Base-by-base conservation (phyloP, 345 rosid species). In the Raphanus sativus region DNA sequence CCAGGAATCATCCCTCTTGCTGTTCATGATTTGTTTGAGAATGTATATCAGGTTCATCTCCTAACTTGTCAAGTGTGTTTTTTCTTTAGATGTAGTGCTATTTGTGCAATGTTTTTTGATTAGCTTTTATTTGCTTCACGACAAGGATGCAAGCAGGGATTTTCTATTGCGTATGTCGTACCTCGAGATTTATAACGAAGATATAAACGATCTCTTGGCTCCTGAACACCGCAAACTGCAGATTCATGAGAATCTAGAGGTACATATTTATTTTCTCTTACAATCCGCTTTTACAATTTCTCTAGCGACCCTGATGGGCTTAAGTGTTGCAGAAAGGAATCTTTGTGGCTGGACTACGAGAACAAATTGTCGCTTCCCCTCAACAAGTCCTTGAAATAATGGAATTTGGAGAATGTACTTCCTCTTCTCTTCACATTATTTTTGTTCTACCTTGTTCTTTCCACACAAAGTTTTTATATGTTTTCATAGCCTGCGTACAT, bases 181-280 rank as follows among this genome's bases (percentile, higher is more conserved):
- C 62, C 79, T 94, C 87, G 98, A 94, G 86, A 94, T 94, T 11
- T 94, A 92, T 74, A 94, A 94, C 61, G 98, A 94, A 84, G 97
- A 94, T 59, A 92, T 94, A 58, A 92, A 90, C 76, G 98, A 94
- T 73, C 77, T 94, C 34, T 74, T 94, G 77, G 95, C 87, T 82
- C 98, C 98, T 66, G 97, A 92, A 81, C 98, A 92, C 78, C 84
- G 97, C 15, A 94, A 90, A 79, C 81, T 94, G 77, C 98, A 94
- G 77, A 92, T 94, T 81, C 97, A 94, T 67, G 98, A 94, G 81
- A 90, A 81, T 78, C 34, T 89, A 2, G 98, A 94, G 95, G 98
- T 89, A 80, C 17, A 64, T 17, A 64, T 30, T 40, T 69, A 21
- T 36, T 8, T 33, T 21, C 59, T 40, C 34, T 8, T 56, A 40